phyloP scores from a whole-genome alignment of 495 filamentous ascomycete genomes.

The Tuber microsphaerosporum region DNA sequence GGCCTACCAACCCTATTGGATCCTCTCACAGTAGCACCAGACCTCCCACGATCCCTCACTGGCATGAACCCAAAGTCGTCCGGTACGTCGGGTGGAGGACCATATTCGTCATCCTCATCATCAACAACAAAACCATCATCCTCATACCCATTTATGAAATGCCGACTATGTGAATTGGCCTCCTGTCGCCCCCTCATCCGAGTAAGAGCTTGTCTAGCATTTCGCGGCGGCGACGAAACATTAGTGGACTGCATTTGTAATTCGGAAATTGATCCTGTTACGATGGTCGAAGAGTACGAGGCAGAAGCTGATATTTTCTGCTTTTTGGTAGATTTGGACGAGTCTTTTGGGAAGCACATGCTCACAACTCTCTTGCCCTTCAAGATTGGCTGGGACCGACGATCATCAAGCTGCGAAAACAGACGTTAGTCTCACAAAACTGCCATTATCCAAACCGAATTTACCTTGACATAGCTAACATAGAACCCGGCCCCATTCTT shows the following conservation, averaged over 20 bases:
- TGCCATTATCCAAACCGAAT: conserved; percentile 20
- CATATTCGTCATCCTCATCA: conserved; percentile 44
- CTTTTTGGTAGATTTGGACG: neutral
- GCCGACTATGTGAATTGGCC: conserved; percentile 41
- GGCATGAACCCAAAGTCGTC: conserved; percentile 55
- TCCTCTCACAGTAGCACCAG: conserved; percentile 27
- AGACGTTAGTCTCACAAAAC: conserved; percentile 35
- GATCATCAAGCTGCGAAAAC: conserved; percentile 51
- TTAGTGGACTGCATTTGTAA: conserved; percentile 58
- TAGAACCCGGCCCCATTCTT: conserved; percentile 56
- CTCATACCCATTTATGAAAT: conserved; percentile 44
- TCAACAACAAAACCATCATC: conserved; percentile 51
- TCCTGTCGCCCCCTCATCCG: conserved; percentile 36
- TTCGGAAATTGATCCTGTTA: conserved; percentile 34
- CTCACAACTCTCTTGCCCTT: conserved; percentile 50
- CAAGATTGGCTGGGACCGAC: conserved; percentile 43
- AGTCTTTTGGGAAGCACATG: conserved; percentile 48
- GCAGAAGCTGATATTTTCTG: conserved; percentile 1
- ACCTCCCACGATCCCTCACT: conserved; percentile 45
- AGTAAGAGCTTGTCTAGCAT: conserved; percentile 40
- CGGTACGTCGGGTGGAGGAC: conserved; percentile 46
- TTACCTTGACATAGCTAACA: conserved; percentile 53
- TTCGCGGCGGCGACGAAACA: conserved; percentile 65
- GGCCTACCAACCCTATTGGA: conserved; percentile 54
- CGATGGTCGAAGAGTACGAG: neutral